Evolutionary conservation across 257 asterid genomes (phyloP), one percentile per base, ranked within the genome.

Genomic region (Fraxinus excelsior): DNA sequence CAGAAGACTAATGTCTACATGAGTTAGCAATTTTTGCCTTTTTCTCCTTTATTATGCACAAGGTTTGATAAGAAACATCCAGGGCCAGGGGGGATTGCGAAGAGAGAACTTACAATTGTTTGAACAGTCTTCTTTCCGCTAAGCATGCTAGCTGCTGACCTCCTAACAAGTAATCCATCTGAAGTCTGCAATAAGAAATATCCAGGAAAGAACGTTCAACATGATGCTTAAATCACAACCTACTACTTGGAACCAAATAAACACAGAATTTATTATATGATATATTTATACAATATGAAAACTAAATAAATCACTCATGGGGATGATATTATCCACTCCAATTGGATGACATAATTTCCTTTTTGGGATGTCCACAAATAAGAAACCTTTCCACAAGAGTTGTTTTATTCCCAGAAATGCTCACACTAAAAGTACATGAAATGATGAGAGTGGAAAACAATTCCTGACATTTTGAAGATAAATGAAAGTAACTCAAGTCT

Each of bases 101-200:
- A 49, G 34, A 29, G 60, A 72, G 29, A 70, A 84, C 98, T 87
- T 86, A 96, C 99, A 84, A 95, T 96, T 26, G 95, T 49, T 77
- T 38, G 88, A 82, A 86, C 78, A 79, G 97, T 93, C 79, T 86
- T 96, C 88, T 89, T 94, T 73, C 97, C 97, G 81, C 92, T 90
- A 72, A 96, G 97, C 99, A 96, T 91, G 89, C 99, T 96, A 81
- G 97, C 99, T 35, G 99, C 99, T 78, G 98, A 91, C 84, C 92
- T 90, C 87, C 82, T 90, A 73, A 81, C 91, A 74, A 87, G 81
- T 77, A 91, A 74, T 78, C 86, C 97, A 83, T 85, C 90, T 31
- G 93, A 87, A 79, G 88, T 84, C 99, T 96, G 89, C 79, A 84
- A 56, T 44, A 82, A 74, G 67, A 72, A 70, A 85, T 12, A 32